phyloP scores from a whole-genome alignment of 2,329 filamentous ascomycete species.

The Colletotrichum filicis region DNA sequence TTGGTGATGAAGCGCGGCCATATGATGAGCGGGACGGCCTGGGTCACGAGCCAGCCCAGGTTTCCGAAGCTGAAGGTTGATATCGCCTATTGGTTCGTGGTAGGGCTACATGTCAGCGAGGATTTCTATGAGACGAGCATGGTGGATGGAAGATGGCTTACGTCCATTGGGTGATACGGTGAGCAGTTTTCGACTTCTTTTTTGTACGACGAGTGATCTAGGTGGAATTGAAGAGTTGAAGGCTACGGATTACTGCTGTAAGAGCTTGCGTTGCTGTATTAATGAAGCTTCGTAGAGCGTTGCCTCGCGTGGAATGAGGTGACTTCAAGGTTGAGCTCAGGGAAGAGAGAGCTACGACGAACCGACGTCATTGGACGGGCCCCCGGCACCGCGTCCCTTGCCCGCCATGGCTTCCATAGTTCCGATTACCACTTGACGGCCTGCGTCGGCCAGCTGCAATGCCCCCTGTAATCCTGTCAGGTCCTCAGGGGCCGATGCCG shows the following conservation, averaged over 20 bases:
- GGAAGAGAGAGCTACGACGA: background rate
- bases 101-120: background rate
- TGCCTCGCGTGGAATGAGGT: background rate
- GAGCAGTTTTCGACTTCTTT: background rate
- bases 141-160: constrained; percentile 29
- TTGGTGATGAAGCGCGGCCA: constrained; percentile 60
- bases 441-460: background rate
- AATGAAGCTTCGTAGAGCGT: background rate
- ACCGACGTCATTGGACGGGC: constrained; percentile 30
- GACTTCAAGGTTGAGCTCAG: constrained; percentile 1
- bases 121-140: background rate
- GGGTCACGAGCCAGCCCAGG: constrained; percentile 60
- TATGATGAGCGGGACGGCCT: constrained; percentile 58
- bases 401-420: background rate
- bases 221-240: background rate
- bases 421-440: background rate
- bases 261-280: background rate
- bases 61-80: constrained; percentile 63
- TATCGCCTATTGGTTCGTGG: constrained; percentile 51
- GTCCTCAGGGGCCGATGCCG: constrained; percentile 19
- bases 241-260: too few species aligned
- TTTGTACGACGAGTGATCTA: background rate
- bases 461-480: background rate
- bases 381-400: constrained; percentile 12
- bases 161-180: constrained; percentile 40